Evolutionary conservation across 352 stramenopile genomes (phyloP).

Genomic region (Aphanomyces euteiches): DNA sequence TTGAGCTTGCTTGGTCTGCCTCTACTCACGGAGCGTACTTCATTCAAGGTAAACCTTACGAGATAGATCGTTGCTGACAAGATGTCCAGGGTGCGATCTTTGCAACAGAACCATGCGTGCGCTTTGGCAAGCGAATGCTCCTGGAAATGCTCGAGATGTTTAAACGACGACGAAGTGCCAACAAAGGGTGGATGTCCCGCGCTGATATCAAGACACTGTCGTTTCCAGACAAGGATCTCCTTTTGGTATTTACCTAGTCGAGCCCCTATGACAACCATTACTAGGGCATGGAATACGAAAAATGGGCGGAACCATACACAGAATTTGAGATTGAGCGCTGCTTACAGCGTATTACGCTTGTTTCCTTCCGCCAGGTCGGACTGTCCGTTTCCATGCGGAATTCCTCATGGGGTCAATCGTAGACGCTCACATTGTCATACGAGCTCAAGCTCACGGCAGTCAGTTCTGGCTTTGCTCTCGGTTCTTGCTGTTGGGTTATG

Average conservation of each 20-base stretch:
- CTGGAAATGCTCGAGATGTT: conserved; percentile 49
- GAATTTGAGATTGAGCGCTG: conserved; percentile 23
- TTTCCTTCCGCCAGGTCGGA: conserved; percentile 14
- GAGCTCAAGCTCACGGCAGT: conserved; percentile 64
- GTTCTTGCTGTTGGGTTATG: conserved; percentile 65
- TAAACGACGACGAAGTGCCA: neutral
- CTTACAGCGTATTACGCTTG: conserved; percentile 17
- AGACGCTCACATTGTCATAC: conserved; percentile 49
- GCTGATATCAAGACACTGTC: conserved; percentile 24
- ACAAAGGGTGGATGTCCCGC: conserved; percentile 20
- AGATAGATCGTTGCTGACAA: neutral
- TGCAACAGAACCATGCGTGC: conserved; percentile 63
- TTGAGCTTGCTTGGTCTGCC: conserved; percentile 63
- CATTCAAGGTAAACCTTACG: conserved; percentile 50
- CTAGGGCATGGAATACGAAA: conserved; percentile 25
- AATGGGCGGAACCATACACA: conserved; percentile 29
- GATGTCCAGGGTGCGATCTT: conserved; percentile 50
- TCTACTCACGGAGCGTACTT: conserved; percentile 64
- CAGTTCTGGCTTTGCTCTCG: conserved; percentile 71
- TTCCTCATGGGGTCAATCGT: neutral
- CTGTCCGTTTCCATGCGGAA: neutral
- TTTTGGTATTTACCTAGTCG: conserved; percentile 10
- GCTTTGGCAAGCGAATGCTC: conserved; percentile 65
- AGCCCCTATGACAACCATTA: neutral
- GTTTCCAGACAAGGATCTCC: neutral